These are phyloP conservation scores for Porphyrellus cyaneotinctus DNA, from an alignment of 768 basidiomycete species.

Conservation along the genomic window DNA sequence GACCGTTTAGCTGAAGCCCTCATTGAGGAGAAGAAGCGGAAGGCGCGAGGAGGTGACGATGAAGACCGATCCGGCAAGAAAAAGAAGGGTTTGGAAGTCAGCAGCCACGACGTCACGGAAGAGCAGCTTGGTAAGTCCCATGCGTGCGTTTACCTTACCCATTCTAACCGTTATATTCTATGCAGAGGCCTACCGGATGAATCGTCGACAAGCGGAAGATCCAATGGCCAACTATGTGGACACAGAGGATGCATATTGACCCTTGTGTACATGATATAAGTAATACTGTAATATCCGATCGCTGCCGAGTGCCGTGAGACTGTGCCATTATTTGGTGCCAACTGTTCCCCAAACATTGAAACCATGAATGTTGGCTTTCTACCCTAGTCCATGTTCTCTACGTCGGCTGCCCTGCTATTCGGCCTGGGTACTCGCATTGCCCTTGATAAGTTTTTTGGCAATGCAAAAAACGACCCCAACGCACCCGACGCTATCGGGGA, in stretches of 20 bases:
- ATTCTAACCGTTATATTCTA: slow-evolving; percentile 7
- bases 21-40: slow-evolving; percentile 78
- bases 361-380: slow-evolving; percentile 20
- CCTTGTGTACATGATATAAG: not conserved
- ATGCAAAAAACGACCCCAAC: slow-evolving; percentile 32
- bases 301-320: not conserved
- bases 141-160: not conserved
- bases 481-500: slow-evolving; percentile 44
- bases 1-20: slow-evolving; percentile 66
- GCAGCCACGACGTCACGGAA: slow-evolving; percentile 81
- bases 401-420: slow-evolving; percentile 65
- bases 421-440: slow-evolving; percentile 72
- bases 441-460: slow-evolving; percentile 53
- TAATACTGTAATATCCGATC: not conserved
- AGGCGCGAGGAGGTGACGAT: slow-evolving; percentile 52
- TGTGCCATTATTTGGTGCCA: slow-evolving; percentile 6
- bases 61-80: slow-evolving; percentile 56
- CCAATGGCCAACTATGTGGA: slow-evolving; percentile 94
- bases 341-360: slow-evolving; percentile 16
- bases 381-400: slow-evolving; percentile 41
- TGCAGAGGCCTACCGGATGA: slow-evolving; percentile 90
- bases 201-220: slow-evolving; percentile 66
- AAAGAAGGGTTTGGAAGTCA: slow-evolving; percentile 46
- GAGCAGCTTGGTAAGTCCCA: slow-evolving; percentile 69
- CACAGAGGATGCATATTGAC: slow-evolving; percentile 32